Evolutionary conservation across 305 asterid genomes (phyloP).

Genomic region (Andrographis paniculata): DNA sequence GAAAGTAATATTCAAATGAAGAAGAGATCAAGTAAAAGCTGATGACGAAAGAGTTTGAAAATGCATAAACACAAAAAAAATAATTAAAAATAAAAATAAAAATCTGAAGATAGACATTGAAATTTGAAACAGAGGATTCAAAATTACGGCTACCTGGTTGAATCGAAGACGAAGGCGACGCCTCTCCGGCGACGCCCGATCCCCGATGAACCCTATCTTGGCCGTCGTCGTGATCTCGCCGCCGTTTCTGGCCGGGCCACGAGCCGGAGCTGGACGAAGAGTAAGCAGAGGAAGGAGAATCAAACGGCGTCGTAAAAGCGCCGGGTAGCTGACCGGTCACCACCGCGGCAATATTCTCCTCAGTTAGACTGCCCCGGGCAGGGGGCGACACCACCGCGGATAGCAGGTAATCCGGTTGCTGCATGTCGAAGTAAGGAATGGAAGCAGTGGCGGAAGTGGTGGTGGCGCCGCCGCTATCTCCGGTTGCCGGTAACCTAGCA

Average conservation of each 20-base stretch:
- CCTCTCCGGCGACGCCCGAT: slow-evolving; percentile 23
- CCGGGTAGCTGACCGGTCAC: slow-evolving; percentile 44
- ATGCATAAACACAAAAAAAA: too few relatives aligned
- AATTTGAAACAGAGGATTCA: slow-evolving; percentile 27
- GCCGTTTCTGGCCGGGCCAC: slow-evolving; percentile 47
- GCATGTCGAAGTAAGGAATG: slow-evolving; percentile 22
- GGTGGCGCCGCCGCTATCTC: neutral
- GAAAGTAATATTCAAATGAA: slow-evolving; percentile 17
- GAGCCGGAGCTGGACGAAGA: slow-evolving; percentile 75
- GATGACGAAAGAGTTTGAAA: slow-evolving; percentile 21
- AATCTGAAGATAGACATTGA: slow-evolving; percentile 11
- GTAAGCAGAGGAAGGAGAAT: slow-evolving; percentile 52
- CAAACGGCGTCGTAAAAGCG: slow-evolving; percentile 46
- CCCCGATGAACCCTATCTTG: slow-evolving; percentile 27
- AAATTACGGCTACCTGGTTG: slow-evolving; percentile 62
- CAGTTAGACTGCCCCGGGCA: too few relatives aligned
- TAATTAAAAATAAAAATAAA: too few relatives aligned
- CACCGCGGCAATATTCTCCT: too few relatives aligned
- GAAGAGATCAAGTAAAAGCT: slow-evolving; percentile 3
- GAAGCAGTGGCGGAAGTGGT: slow-evolving; percentile 3
- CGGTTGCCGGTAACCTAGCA: slow-evolving; percentile 23
- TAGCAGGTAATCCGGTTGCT: slow-evolving; percentile 34
- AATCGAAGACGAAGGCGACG: slow-evolving; percentile 40
- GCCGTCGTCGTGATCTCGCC: slow-evolving; percentile 24
- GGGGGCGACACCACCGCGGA: slow-evolving; percentile 39